A percentile compares a stretch with the other conserved stretches of the same genome.
Conservation (phyloP, 768 basidiomycete genomes). For the Collybiopsis confluens region DNA sequence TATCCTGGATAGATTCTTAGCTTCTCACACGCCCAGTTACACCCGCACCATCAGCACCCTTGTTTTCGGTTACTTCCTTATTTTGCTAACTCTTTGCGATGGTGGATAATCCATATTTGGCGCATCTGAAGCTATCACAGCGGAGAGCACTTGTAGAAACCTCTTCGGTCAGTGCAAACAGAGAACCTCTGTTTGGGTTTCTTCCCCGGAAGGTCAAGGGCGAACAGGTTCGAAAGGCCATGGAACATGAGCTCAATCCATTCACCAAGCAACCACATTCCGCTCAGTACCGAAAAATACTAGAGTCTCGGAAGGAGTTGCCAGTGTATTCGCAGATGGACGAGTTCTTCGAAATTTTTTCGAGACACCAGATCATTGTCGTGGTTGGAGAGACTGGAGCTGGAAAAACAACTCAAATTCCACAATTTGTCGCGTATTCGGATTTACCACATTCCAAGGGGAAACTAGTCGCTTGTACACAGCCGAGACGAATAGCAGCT, state of each 20-base stretch:
- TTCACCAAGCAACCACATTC: conserved; percentile 83
- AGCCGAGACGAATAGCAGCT: conserved; percentile 92
- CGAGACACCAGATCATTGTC: conserved; percentile 77
- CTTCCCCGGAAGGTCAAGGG: conserved; percentile 65
- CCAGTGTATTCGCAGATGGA: conserved; percentile 93
- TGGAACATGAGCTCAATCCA: conserved; percentile 80
- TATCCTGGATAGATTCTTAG: too few species aligned
- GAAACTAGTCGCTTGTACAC: conserved; percentile 94
- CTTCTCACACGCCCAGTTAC: too few species aligned
- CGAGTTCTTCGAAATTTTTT: conserved; percentile 80
- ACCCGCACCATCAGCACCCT: too few species aligned
- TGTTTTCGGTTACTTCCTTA: too few species aligned
- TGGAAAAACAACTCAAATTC: conserved; percentile 45
- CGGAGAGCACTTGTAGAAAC: conserved; percentile 14
- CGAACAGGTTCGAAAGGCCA: conserved; percentile 58
- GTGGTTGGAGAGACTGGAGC: conserved; percentile 86
- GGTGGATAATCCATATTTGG: conserved; percentile 34
- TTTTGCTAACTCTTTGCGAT: too few species aligned
- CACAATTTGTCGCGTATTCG: conserved; percentile 92
- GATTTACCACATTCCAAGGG: conserved; percentile 88
- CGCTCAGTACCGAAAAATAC: conserved; percentile 78
- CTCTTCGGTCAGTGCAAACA: conserved; percentile 19
- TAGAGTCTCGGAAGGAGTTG: conserved; percentile 79
- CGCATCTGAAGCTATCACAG: conserved; percentile 22
- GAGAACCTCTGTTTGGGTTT: conserved; percentile 70